phyloP scores from a whole-genome alignment of 78 protist genomes.

The Dictyostelium capitatum region DNA sequence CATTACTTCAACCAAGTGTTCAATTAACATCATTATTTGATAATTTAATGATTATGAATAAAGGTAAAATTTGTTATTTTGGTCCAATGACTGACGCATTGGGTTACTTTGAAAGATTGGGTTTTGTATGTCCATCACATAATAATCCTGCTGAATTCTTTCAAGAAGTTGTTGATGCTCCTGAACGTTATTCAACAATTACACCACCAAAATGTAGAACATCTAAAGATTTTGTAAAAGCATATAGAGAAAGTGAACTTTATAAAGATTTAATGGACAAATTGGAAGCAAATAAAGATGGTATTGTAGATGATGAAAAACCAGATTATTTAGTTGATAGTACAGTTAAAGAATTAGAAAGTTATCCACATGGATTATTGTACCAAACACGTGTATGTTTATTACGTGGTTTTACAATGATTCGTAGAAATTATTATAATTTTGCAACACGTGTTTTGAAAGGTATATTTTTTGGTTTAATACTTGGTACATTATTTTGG shows the following conservation, averaged over 20 bases:
- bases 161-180: slow-evolving; percentile 75
- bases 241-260: slow-evolving; percentile 29
- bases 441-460: slow-evolving; percentile 21
- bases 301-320: slow-evolving; percentile 20
- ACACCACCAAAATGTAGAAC: slow-evolving; percentile 56
- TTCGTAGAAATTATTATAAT: slow-evolving; percentile 12
- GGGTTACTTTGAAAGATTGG: slow-evolving; percentile 40
- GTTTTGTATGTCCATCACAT: slow-evolving; percentile 67
- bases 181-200: slow-evolving; percentile 62
- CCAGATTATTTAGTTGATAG: neutral
- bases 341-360: slow-evolving; percentile 9
- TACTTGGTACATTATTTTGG: slow-evolving; percentile 39
- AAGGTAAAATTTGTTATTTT: slow-evolving; percentile 60
- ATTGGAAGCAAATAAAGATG: slow-evolving; percentile 48
- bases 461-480: slow-evolving; percentile 43
- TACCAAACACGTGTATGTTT: neutral
- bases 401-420: slow-evolving; percentile 40
- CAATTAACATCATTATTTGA: slow-evolving; percentile 73
- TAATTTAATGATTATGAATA: slow-evolving; percentile 64
- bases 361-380: neutral
- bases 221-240: slow-evolving; percentile 44
- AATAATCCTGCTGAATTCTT: slow-evolving; percentile 76
- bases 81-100: slow-evolving; percentile 47
- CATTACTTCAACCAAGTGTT: slow-evolving; percentile 78
- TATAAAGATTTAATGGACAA: slow-evolving; percentile 43